These are phyloP conservation scores for Opeltia flavorubescens DNA, from an alignment of 495 filamentous ascomycete genomes.

Conservation along the genomic window DNA sequence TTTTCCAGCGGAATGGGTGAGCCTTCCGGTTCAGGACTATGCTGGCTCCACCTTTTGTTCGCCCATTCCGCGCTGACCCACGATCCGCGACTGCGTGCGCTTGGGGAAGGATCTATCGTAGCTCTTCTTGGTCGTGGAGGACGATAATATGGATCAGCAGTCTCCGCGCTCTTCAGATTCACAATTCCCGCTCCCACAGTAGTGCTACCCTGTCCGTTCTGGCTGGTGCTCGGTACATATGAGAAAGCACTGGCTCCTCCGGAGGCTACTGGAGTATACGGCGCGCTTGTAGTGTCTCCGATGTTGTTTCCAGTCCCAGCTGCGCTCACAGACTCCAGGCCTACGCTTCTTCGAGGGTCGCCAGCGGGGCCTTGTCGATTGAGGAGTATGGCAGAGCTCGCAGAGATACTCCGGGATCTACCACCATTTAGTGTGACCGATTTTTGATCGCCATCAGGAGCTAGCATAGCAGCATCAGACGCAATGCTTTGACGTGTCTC, in stretches of 20 bases:
- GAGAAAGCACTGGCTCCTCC: slow-evolving; percentile 57
- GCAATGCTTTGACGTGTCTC: slow-evolving; percentile 59
- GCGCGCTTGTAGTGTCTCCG: slow-evolving; percentile 33
- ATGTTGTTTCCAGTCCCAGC: slow-evolving; percentile 31
- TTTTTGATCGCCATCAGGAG: slow-evolving; percentile 46
- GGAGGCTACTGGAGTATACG: slow-evolving; percentile 53
- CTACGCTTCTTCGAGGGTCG: slow-evolving; percentile 31
- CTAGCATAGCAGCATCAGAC: slow-evolving; percentile 68
- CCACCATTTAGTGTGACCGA: slow-evolving; percentile 52
- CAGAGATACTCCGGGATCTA: slow-evolving; percentile 67
- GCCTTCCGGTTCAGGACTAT: slow-evolving; percentile 16
- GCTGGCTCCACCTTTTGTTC: slow-evolving; percentile 28
- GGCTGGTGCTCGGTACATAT: slow-evolving; percentile 40
- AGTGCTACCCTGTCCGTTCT: slow-evolving; percentile 16
- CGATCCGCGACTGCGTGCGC: slow-evolving; percentile 29
- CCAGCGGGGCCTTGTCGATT: slow-evolving; percentile 31
- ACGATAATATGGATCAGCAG: slow-evolving; percentile 67
- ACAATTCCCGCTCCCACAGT: slow-evolving; percentile 25
- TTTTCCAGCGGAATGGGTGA: slow-evolving; percentile 23
- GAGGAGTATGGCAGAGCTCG: slow-evolving; percentile 63
- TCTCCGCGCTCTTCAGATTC: slow-evolving; percentile 26
- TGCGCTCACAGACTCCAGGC: slow-evolving; percentile 32
- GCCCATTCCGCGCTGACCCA: slow-evolving; percentile 38
- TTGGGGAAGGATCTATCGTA: slow-evolving; percentile 36
- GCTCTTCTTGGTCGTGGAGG: slow-evolving; percentile 56